phyloP scores from a whole-genome alignment of 306 rosid species.

The Dryas octopetala region DNA sequence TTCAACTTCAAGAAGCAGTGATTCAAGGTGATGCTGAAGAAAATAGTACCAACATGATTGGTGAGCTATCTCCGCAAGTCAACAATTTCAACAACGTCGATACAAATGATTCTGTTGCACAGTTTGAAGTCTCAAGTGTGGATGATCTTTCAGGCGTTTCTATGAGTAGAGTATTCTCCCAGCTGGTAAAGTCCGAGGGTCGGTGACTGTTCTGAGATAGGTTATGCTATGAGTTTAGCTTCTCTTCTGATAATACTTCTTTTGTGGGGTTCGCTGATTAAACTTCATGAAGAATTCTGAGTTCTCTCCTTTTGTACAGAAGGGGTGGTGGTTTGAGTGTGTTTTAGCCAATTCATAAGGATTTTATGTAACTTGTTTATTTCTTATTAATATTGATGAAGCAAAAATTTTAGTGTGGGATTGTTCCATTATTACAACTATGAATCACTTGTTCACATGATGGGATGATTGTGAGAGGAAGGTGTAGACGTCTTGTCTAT shows the following conservation, averaged over 20 bases:
- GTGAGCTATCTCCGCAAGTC: constrained; percentile 75
- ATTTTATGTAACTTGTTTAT: constrained; percentile 7
- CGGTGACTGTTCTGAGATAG: constrained; percentile 43
- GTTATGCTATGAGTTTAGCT: constrained; percentile 11
- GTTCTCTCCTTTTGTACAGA: constrained; percentile 28
- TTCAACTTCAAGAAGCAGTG: constrained; percentile 76
- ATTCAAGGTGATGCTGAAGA: constrained; percentile 73
- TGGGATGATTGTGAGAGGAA: not conserved
- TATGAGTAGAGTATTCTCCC: constrained; percentile 87
- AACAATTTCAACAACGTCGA: constrained; percentile 51
- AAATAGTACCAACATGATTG: constrained; percentile 80
- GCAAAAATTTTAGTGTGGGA: not conserved
- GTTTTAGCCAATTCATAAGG: constrained; percentile 22
- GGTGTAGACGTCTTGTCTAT: not conserved
- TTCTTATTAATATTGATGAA: constrained; percentile 4
- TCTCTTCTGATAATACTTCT: constrained; percentile 21
- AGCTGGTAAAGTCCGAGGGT: constrained; percentile 83
- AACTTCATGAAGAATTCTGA: constrained; percentile 22
- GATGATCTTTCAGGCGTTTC: constrained; percentile 90
- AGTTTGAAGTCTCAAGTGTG: constrained; percentile 39
- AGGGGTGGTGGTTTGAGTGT: constrained; percentile 28
- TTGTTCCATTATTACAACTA: not conserved
- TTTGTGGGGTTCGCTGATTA: constrained; percentile 22
- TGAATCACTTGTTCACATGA: too few relatives aligned
- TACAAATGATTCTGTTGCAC: constrained; percentile 40